Base-by-base conservation (phyloP, 352 stramenopile species). In the Pythium sukuiense region DNA sequence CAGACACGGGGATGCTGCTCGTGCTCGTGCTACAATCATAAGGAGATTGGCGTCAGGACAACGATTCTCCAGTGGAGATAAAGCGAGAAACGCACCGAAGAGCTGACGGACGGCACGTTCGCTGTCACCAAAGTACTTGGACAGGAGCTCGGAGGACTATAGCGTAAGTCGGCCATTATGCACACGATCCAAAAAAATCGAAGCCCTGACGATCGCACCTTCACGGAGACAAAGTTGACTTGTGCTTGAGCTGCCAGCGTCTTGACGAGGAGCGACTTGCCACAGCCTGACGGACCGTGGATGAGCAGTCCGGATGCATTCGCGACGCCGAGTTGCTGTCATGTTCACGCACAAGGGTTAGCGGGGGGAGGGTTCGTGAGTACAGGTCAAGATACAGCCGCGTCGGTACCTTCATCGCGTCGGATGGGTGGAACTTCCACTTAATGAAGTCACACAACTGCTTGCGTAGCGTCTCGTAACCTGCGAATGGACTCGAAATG, bases 51-150 rank as follows among this genome's bases (percentile, higher is more conserved):
- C 39, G 20, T 27, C 16, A 4, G 63, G 7, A 18, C 6, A 6
- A 30, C 50, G 1, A 43, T 30, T 11, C 26, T 1, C 33, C 26
- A n/a, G 39, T 18, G 24, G 49, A 62, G 20, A 5, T 71, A 45
- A 11, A 37, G 26, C 8, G n/a, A 39, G 12, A 6, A 14, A 62
- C 76, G 26, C 76, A 91, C 84, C 86, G 63, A 96, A 95, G 2
- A 96, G 72, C 48, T 89, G 69, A 2, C 88, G 86, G 33, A 96
- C 87, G 7, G 81, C 75, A 52, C 89, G 84, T 64, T 96, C 88
- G 56, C 85, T 96, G 62, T 95, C 88, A 20, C 85, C 85, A 66
- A 96, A 95, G 66, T 92, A 96, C 62, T 94, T 94, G 59, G 86
- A 95, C 12, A 96, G 71, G 46, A 96, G 62, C 59, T 93, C 83